Evolutionary conservation across 768 basidiomycete genomes (phyloP).

Genomic region (Auricularia sp.): DNA sequence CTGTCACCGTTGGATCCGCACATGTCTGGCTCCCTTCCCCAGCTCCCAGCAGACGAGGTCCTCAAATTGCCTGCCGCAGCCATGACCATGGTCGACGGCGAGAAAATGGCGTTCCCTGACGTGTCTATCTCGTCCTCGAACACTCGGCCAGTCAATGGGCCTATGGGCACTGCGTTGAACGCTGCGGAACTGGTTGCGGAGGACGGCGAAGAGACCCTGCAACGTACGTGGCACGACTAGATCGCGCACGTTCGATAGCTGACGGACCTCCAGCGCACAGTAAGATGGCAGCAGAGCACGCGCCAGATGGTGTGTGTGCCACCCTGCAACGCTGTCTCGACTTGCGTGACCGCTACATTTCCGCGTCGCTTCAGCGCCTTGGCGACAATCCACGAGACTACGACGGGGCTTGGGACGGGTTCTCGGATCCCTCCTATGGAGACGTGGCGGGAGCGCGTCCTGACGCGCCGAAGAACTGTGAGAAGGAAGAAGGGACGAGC

Average conservation of each 20-base stretch:
- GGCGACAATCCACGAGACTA: constrained; percentile 93
- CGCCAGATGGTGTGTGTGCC: constrained; percentile 41
- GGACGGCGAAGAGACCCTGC: constrained; percentile 12
- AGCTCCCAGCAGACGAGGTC: not conserved
- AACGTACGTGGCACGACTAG: constrained; percentile 4
- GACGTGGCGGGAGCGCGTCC: constrained; percentile 62
- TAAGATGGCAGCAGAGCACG: constrained; percentile 36
- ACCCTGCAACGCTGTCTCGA: constrained; percentile 78
- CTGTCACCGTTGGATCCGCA: not conserved
- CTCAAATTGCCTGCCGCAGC: not conserved
- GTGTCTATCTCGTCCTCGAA: not conserved
- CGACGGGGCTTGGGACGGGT: constrained; percentile 65
- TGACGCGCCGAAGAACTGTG: constrained; percentile 34
- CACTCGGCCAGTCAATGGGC: not conserved
- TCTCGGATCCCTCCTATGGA: constrained; percentile 44
- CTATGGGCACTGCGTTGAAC: not conserved
- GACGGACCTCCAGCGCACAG: constrained; percentile 14
- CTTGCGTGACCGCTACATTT: constrained; percentile 92
- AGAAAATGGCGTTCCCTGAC: not conserved
- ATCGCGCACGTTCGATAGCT: constrained; percentile 15
- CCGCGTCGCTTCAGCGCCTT: constrained; percentile 75
- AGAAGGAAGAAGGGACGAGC: constrained; percentile 14
- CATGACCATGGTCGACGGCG: not conserved
- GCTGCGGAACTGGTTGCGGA: not conserved
- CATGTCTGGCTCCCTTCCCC: constrained; percentile 5